Percentiles rank a stretch among this genome's conserved stretches.
These are phyloP conservation scores for Melanopsichium pennsylvanicum DNA, from an alignment of 1,284 basidiomycete genomes.

Conservation along the genomic window DNA sequence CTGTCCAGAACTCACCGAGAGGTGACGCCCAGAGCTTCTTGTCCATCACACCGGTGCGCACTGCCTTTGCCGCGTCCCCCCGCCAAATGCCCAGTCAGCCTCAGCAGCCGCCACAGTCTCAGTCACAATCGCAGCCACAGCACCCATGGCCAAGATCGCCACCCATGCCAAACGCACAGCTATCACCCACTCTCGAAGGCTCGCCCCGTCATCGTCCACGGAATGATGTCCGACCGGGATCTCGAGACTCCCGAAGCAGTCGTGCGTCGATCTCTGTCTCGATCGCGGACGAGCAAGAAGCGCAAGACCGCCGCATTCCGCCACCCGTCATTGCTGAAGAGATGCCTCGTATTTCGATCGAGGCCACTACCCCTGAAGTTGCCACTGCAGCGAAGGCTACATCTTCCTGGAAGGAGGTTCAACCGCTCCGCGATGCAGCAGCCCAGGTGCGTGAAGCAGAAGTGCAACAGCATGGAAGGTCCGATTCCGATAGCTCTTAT, in stretches of 20 bases:
- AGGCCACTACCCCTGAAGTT: neutral
- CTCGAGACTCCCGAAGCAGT: constrained; percentile 21
- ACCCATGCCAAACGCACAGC: constrained; percentile 7
- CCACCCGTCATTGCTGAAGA: constrained; percentile 25
- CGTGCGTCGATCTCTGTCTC: constrained; percentile 33
- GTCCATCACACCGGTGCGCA: constrained; percentile 21
- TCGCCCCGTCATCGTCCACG: constrained; percentile 20
- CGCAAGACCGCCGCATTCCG: constrained; percentile 10
- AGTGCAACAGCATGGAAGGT: constrained; percentile 24
- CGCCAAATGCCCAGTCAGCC: neutral
- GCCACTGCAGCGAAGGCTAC: neutral
- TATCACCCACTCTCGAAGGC: constrained; percentile 17
- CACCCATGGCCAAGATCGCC: constrained; percentile 29
- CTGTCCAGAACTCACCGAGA: constrained; percentile 7
- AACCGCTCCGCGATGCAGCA: neutral
- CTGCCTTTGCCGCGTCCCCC: constrained; percentile 8
- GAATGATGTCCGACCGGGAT: constrained; percentile 11
- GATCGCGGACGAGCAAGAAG: constrained; percentile 43
- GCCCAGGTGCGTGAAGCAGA: constrained; percentile 6
- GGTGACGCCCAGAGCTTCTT: constrained; percentile 26
- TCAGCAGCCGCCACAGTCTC: neutral
- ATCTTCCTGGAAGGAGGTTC: constrained; percentile 4
- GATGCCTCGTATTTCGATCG: constrained; percentile 23
- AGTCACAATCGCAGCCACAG: neutral
- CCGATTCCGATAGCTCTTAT: constrained; percentile 50